A percentile compares a stretch with the other conserved stretches of the same genome.
These are phyloP conservation scores for Zizania latifolia DNA, from an alignment of 176 grass and related monocot species.

Conservation along the genomic window DNA sequence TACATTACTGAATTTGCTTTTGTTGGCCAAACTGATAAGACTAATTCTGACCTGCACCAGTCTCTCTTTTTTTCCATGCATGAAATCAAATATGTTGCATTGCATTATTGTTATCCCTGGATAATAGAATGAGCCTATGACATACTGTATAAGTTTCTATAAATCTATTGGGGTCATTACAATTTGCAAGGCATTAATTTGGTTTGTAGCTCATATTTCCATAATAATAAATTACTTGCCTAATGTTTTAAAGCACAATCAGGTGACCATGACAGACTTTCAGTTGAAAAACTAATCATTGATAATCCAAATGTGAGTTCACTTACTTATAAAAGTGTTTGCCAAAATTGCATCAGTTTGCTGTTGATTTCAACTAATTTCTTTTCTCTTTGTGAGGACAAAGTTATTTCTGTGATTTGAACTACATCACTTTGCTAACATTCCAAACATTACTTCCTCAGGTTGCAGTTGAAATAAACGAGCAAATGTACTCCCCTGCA, in stretches of 20 bases:
- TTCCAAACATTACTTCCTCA: conserved; percentile 28
- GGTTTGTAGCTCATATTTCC: background rate
- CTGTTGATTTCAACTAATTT: background rate
- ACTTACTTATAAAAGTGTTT: background rate
- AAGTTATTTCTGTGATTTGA: background rate
- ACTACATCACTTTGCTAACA: conserved; percentile 2
- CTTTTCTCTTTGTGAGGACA: background rate
- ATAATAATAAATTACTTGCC: background rate
- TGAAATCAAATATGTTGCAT: background rate
- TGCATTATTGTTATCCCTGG: background rate
- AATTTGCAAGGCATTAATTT: background rate
- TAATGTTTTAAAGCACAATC: background rate
- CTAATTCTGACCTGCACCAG: background rate
- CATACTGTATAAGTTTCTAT: background rate
- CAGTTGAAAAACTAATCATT: background rate
- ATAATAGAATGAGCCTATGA: background rate
- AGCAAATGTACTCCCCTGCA: conserved; percentile 36
- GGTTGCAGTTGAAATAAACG: conserved; percentile 41
- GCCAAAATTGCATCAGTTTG: background rate
- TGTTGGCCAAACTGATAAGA: background rate
- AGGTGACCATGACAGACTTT: background rate
- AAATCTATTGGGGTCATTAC: background rate
- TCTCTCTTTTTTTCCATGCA: background rate
- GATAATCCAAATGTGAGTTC: background rate
- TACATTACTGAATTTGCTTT: background rate